phyloP scores from a whole-genome alignment of 129 eudicot species.

The Cynara cardunculus region DNA sequence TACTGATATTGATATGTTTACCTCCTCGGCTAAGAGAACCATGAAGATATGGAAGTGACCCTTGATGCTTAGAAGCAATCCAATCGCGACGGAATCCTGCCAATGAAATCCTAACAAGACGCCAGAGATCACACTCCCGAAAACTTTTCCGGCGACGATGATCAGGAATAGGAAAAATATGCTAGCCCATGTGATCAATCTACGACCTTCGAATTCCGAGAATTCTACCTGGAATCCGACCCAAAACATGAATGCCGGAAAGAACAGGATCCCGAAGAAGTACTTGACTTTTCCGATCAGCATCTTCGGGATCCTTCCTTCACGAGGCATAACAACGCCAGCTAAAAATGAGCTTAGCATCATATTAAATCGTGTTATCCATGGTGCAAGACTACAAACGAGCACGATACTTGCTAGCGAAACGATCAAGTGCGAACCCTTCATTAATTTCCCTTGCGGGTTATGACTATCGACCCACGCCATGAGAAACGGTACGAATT shows the following conservation, averaged over 20 bases:
- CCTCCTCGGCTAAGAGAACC: constrained; percentile 52
- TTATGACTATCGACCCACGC: constrained; percentile 74
- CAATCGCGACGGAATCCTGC: constrained; percentile 71
- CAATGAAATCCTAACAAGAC: constrained; percentile 74
- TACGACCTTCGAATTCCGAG: constrained; percentile 32
- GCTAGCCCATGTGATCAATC: constrained; percentile 43
- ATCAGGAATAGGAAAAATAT: constrained; percentile 41
- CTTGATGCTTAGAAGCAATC: constrained; percentile 71
- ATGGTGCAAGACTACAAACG: constrained; percentile 54
- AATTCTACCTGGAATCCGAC: constrained; percentile 61
- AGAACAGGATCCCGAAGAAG: constrained; percentile 55
- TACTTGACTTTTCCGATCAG: constrained; percentile 62
- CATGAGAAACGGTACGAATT: constrained; percentile 49
- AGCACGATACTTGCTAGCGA: constrained; percentile 56
- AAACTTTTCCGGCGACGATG: constrained; percentile 54
- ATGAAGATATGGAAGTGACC: constrained; percentile 86
- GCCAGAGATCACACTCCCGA: constrained; percentile 57
- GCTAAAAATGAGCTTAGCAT: constrained; percentile 71
- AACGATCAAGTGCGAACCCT: constrained; percentile 73
- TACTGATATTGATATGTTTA: constrained; percentile 15
- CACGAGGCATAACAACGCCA: constrained; percentile 78
- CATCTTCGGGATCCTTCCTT: constrained; percentile 73
- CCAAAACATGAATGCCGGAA: constrained; percentile 78
- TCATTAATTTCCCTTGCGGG: constrained; percentile 83
- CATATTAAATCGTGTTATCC: constrained; percentile 40